phyloP scores from a whole-genome alignment of 2,329 filamentous ascomycete species.

The Lachnellula cervina region DNA sequence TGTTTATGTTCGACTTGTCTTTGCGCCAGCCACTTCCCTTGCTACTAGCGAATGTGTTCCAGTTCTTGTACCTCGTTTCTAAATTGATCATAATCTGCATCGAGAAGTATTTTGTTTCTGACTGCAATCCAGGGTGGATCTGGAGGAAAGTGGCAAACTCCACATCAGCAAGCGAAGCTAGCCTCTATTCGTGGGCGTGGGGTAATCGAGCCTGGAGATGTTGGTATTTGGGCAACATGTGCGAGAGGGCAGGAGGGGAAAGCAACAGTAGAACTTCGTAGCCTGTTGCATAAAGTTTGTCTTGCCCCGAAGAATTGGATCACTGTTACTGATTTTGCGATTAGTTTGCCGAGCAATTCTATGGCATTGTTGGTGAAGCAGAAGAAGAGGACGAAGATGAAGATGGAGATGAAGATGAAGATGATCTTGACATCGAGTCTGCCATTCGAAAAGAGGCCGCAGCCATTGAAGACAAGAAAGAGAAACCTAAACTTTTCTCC shows the following conservation, averaged over 20 bases:
- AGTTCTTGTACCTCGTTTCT: background rate
- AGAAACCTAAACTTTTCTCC: conserved; percentile 43
- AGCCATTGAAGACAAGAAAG: conserved; percentile 46
- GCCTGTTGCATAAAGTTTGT: conserved; percentile 62
- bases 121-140: conserved; percentile 37
- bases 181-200: conserved; percentile 39
- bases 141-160: conserved; percentile 56
- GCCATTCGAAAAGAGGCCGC: conserved; percentile 69
- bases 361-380: conserved; percentile 38
- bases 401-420: conserved; percentile 42
- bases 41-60: too few relatives aligned
- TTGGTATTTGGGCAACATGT: conserved; percentile 75
- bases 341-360: conserved; percentile 62
- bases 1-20: too few relatives aligned
- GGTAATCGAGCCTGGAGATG: conserved; percentile 61
- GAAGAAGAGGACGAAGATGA: conserved; percentile 33
- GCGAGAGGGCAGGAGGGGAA: conserved; percentile 66
- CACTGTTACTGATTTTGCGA: background rate
- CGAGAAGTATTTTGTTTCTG: background rate
- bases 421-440: conserved; percentile 60
- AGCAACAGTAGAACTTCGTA: conserved; percentile 61
- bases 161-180: conserved; percentile 50
- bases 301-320: conserved; percentile 6
- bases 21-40: too few relatives aligned
- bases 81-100: background rate